phyloP scores from a whole-genome alignment of 2,329 filamentous ascomycete species.

The Cladosporium sp. region DNA sequence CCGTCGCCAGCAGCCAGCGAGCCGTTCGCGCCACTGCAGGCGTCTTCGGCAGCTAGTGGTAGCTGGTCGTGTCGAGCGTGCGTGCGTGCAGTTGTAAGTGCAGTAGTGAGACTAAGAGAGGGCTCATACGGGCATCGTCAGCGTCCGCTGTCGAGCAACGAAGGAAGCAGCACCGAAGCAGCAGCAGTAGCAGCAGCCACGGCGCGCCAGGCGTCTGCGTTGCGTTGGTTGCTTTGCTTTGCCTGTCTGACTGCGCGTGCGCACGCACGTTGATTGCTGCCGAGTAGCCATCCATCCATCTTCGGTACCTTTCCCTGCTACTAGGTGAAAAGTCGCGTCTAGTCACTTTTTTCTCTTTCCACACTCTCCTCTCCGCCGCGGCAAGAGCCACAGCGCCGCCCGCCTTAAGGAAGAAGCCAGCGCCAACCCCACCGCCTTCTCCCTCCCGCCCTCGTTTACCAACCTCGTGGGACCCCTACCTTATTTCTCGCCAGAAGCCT shows the following conservation, averaged over 20 bases:
- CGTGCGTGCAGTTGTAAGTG: neutral
- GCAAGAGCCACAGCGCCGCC: conserved; percentile 5
- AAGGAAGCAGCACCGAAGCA: conserved; percentile 5
- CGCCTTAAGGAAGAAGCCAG: conserved; percentile 16
- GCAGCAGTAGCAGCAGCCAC: neutral
- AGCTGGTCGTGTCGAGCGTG: neutral
- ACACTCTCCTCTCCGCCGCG: neutral
- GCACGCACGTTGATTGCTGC: neutral
- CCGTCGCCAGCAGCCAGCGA: conserved; percentile 13
- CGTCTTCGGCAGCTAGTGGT: conserved; percentile 15
- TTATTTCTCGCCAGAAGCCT: neutral
- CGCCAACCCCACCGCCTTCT: conserved; percentile 18
- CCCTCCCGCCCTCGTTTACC: conserved; percentile 18
- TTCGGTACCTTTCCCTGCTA: no score
- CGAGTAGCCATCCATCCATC: neutral
- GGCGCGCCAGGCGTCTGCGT: neutral
- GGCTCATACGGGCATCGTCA: neutral
- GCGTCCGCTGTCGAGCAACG: neutral
- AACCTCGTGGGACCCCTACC: conserved; percentile 14
- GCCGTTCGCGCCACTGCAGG: conserved; percentile 18
- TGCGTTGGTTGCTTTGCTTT: neutral
- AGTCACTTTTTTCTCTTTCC: neutral
- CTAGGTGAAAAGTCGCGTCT: neutral
- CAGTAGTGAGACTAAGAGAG: neutral
- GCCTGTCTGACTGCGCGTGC: neutral